A percentile compares a stretch with the other conserved stretches of the same genome.
Evolutionary conservation across 805 yeast genomes (phyloP).

Genomic region (Metschnikowia henanensis): DNA sequence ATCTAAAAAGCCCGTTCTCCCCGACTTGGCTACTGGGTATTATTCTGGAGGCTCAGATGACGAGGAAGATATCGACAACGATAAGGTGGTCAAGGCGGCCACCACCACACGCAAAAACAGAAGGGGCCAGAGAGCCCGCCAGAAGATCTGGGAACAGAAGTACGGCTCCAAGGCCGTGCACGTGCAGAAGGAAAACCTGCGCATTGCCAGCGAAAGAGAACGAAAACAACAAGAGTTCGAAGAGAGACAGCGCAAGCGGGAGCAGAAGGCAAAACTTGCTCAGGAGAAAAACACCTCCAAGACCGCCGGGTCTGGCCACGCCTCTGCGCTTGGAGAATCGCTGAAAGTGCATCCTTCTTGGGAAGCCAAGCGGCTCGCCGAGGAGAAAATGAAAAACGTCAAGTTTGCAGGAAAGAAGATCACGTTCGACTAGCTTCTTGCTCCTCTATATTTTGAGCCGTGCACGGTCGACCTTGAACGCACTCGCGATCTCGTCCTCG

Average conservation of each 20-base stretch:
- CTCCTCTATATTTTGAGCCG: too few relatives aligned
- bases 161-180: slow-evolving; percentile 86
- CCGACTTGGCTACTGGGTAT: slow-evolving; percentile 78
- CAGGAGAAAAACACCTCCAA: slow-evolving; percentile 23
- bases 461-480: slow-evolving; percentile 17
- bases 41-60: slow-evolving; percentile 81
- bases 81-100: slow-evolving; percentile 50
- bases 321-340: background rate
- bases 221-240: slow-evolving; percentile 65
- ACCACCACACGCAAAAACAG: slow-evolving; percentile 75
- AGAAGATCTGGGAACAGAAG: slow-evolving; percentile 93
- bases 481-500: slow-evolving; percentile 14
- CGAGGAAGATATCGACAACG: slow-evolving; percentile 45
- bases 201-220: slow-evolving; percentile 55
- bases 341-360: slow-evolving; percentile 87
- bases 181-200: slow-evolving; percentile 62
- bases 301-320: slow-evolving; percentile 14
- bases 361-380: slow-evolving; percentile 82
- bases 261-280: slow-evolving; percentile 43
- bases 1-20: slow-evolving; percentile 47
- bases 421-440: too few relatives aligned
- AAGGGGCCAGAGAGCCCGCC: slow-evolving; percentile 96
- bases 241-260: slow-evolving; percentile 69
- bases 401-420: slow-evolving; percentile 86
- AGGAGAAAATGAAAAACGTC: slow-evolving; percentile 61